A percentile compares a stretch with the other conserved stretches of the same genome.
These are phyloP conservation scores for Schizosaccharomyces lindneri DNA, from an alignment of 805 yeast species.

Conservation along the genomic window DNA sequence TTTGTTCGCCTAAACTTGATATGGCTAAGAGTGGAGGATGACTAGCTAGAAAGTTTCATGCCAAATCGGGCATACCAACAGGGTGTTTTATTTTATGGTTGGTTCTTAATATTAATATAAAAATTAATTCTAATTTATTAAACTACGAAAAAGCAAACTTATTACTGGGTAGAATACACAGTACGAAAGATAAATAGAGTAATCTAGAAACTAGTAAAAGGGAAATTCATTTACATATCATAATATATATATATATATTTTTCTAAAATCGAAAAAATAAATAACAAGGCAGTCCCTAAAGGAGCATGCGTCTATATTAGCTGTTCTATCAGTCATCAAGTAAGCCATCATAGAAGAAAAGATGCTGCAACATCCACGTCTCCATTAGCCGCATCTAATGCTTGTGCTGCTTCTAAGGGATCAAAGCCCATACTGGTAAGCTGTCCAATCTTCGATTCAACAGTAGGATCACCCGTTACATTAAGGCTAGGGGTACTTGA, in stretches of 20 bases:
- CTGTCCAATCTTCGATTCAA: conserved; percentile 15
- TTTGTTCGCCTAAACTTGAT: background rate
- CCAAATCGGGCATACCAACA: background rate
- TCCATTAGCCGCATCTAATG: conserved; percentile 43
- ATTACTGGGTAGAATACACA: no score
- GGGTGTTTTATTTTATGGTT: no score
- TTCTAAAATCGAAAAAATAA: no score
- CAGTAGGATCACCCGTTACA: conserved; percentile 14
- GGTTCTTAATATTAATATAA: no score
- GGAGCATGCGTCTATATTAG: no score
- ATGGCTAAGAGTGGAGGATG: background rate
- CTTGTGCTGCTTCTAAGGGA: conserved; percentile 33
- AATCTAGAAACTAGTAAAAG: no score
- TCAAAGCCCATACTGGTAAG: conserved; percentile 50
- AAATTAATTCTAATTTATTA: no score
- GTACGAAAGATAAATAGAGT: no score
- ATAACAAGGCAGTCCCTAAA: no score
- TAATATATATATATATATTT: no score
- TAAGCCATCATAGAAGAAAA: conserved; percentile 12
- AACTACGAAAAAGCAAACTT: no score
- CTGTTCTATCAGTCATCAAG: background rate
- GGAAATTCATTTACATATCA: no score
- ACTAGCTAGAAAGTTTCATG: background rate
- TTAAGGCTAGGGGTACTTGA: conserved; percentile 2
- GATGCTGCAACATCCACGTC: conserved; percentile 76